These are phyloP conservation scores for Epithemia pelagica DNA, from an alignment of 108 stramenopile genomes.

Conservation along the genomic window DNA sequence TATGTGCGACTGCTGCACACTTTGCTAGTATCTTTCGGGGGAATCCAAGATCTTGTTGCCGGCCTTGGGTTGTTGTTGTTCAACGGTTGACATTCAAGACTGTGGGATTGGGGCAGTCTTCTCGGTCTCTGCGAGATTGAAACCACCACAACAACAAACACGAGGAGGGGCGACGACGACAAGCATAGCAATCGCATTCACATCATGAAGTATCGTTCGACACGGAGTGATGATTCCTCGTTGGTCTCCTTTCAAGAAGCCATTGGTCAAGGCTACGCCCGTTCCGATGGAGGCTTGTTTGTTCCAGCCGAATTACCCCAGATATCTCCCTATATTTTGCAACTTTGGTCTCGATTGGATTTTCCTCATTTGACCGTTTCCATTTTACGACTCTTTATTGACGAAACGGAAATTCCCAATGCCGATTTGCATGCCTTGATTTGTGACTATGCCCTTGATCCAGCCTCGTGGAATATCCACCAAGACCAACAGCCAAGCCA, in stretches of 20 bases:
- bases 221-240: conserved; percentile 3
- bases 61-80: no score
- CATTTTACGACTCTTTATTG: conserved; percentile 58
- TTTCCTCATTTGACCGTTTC: conserved; percentile 52
- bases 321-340: conserved; percentile 24
- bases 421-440: neutral
- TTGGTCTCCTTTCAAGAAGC: conserved; percentile 68
- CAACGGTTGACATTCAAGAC: no score
- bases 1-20: no score
- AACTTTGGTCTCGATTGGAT: conserved; percentile 41
- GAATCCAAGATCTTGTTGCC: no score
- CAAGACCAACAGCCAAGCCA: neutral
- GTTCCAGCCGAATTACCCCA: conserved; percentile 65
- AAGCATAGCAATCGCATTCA: no score
- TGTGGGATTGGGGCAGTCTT: no score
- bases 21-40: no score
- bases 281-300: conserved; percentile 78
- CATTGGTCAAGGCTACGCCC: conserved; percentile 68
- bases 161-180: no score
- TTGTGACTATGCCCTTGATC: neutral
- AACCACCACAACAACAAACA: no score
- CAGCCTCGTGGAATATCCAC: neutral
- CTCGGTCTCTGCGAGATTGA: no score
- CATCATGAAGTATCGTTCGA: neutral
- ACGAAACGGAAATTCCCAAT: conserved; percentile 34